Base-by-base conservation (phyloP, 345 rosid genomes). In the Populus nigra region DNA sequence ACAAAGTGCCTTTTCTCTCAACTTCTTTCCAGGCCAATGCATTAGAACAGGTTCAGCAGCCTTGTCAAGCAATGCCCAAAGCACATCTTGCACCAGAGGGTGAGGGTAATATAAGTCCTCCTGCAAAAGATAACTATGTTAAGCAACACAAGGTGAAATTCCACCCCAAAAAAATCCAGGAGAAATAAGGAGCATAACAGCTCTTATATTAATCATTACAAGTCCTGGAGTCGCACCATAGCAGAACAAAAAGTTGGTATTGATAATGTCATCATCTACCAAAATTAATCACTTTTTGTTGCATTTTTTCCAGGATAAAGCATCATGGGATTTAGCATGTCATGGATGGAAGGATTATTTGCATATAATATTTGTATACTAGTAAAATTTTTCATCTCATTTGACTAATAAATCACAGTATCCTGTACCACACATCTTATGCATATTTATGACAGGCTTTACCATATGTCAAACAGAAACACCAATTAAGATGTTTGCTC, bases 91-190 rank as follows among this genome's bases (percentile, higher is more conserved):
- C 78, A 91, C 79, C 75, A 90, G 55, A 63, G 99, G 94, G 76
- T 93, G 99, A 33, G 98, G 99, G 84, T 93, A 96, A 87, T 92
- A 93, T 70, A 93, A 82, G 84, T 96, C 99, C 87, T 96, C 99
- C 99, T 96, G 83, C 83, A 87, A 78, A 65, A 38, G 22, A 31
- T 15, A 25, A 20, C 55, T 29, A 18, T 22, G 41, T 25, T 41
- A 69, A 23, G 27, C 72, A 39, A 23, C 18, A 23, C 15, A 41
- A 69, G 9, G 39, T 35, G 70, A 36, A 35, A 36, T 35, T 27
- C 9, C 36, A 27, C 53, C 23, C 27, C 23, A 45, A 76, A 23
- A 73, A 22, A 33, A 10, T 18, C 67, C 23, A 22, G 16, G 25
- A 35, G 22, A 36, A 15, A 63, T 27, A 39, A 5, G 13, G 70